Conservation (phyloP, 306 rosid species). For the Gastrolobium villosum region DNA sequence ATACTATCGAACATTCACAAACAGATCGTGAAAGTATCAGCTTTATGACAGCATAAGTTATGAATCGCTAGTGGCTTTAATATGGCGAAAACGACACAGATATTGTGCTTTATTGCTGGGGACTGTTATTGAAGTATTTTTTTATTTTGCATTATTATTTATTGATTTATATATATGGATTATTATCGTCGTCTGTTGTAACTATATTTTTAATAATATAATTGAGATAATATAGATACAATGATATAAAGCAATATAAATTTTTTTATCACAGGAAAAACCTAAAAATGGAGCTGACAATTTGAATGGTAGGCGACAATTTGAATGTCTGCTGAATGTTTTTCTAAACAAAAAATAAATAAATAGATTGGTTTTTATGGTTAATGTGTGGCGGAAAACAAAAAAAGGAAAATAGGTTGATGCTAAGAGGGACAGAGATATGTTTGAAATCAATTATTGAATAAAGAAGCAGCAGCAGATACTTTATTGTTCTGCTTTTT, state of each 20-base stretch:
- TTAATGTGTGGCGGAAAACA: background rate
- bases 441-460: conserved; percentile 15
- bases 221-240: too few relatives aligned
- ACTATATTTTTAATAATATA: too few relatives aligned
- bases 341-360: background rate
- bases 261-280: too few relatives aligned
- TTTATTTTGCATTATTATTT: too few relatives aligned
- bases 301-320: background rate
- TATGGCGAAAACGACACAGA: background rate
- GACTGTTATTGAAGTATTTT: background rate
- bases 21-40: background rate
- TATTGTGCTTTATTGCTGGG: background rate
- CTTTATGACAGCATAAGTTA: background rate
- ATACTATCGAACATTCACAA: conserved; percentile 18
- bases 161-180: too few relatives aligned
- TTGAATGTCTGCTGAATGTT: background rate
- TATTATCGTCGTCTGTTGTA: too few relatives aligned
- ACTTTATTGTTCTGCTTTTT: background rate
- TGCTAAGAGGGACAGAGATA: background rate
- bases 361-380: background rate
- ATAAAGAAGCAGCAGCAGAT: background rate
- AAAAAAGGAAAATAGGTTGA: background rate
- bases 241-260: too few relatives aligned
- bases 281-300: too few relatives aligned
- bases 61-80: background rate